Percentiles rank a stretch among this genome's conserved stretches.
Evolutionary conservation across 371 early-diverging fungal genomes (phyloP).

Genomic region (Mortierella sp.): DNA sequence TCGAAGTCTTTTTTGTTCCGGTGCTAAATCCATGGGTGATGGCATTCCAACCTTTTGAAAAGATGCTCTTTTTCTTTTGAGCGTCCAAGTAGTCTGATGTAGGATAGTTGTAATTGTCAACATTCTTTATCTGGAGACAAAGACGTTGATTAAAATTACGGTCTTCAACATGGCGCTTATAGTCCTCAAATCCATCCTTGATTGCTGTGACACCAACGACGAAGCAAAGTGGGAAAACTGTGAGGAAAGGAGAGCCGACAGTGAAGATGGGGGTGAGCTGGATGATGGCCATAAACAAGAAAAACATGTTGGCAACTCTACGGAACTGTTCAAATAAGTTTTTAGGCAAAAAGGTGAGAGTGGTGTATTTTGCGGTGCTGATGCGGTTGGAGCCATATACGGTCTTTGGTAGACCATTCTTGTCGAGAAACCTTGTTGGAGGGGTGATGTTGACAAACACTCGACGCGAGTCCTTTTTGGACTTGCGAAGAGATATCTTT

Average conservation of each 20-base stretch:
- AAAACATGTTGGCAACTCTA: conserved; percentile 97
- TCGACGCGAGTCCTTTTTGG: conserved; percentile 62
- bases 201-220: conserved; percentile 92
- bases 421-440: conserved; percentile 65
- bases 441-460: conserved; percentile 78
- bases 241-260: conserved; percentile 78
- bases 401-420: conserved; percentile 64
- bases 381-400: conserved; percentile 75
- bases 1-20: conserved; percentile 17
- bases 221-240: conserved; percentile 89
- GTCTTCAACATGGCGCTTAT: conserved; percentile 93
- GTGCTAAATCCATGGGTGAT: conserved; percentile 17
- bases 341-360: conserved; percentile 93
- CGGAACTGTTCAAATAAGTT: conserved; percentile 98
- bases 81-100: conserved; percentile 15
- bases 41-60: conserved; percentile 19
- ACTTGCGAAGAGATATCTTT: conserved; percentile 54
- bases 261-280: conserved; percentile 87
- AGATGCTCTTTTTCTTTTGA: conserved; percentile 15
- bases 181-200: conserved; percentile 98
- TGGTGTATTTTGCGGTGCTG: conserved; percentile 94
- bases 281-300: conserved; percentile 92
- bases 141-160: conserved; percentile 81
- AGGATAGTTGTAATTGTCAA: conserved; percentile 80
- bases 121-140: conserved; percentile 77